Evolutionary conservation across 2,329 filamentous ascomycete genomes (phyloP), one percentile per base, ranked within the genome.

Genomic region (Trichophaea hybrida): DNA sequence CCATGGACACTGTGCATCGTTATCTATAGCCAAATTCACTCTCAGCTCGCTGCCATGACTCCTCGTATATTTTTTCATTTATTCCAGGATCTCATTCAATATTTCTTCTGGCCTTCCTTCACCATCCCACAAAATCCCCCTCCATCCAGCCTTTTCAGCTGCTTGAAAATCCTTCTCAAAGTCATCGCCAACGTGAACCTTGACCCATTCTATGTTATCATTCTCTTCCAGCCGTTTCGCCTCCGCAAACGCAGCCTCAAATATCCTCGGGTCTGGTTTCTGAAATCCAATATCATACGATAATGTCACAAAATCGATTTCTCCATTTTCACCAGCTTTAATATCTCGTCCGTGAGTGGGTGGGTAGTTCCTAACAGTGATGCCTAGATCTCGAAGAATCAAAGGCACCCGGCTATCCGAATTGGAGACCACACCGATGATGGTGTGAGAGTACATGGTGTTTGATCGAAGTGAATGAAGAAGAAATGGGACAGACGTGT

Each of bases 221-320:
- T 34, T 54, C n/a, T 37, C 15, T 46, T 63, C 34, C 15, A 59
- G 13, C 13, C 60, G 56, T 53, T 49, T 55, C 24, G 50, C 66
- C 52, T 38, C 68, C 50, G 24, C 62, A 49, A 75, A 73, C 0
- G 80, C 81, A 0, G 79, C 76, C 1, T 73, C 69, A 62, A 84
- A 85, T 1, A 85, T 82, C 2, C 68, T 64, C 6, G 60, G 63
- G 56, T 80, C 73, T 0, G 82, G 82, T 68, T 85, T 85, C 64
- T 80, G 78, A 31, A 71, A 68, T 0, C 81, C 81, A 4, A 80
- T 77, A 65, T 84, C 80, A 64, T 84, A 85, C 15, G 80, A 84
- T 68, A 83, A 75, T 61, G 79, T 78, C 5, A 78, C 74, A 61
- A 84, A 82, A 66, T 79, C 76, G 48, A 84, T 12, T 33, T 60